These are phyloP conservation scores for Curvularia hawaiiensis DNA, from an alignment of 2,329 filamentous ascomycete species.

Conservation along the genomic window DNA sequence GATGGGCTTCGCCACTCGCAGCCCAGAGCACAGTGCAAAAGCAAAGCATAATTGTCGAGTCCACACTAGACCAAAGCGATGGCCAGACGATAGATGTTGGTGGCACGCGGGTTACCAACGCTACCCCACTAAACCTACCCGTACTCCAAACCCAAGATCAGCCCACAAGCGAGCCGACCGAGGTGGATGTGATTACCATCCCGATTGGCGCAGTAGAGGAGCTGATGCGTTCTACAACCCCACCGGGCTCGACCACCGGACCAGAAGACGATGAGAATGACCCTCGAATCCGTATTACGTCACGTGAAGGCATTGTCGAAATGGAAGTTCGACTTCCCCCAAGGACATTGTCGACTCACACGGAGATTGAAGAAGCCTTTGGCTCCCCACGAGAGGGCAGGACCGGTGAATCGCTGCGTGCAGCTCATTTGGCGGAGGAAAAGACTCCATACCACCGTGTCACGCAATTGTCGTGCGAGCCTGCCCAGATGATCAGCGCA, in stretches of 20 bases:
- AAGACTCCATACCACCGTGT: constrained; percentile 36
- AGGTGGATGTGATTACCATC: constrained; percentile 14
- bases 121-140: constrained; percentile 32
- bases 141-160: constrained; percentile 13
- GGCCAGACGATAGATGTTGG: constrained; percentile 26
- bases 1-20: constrained; percentile 29
- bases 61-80: constrained; percentile 5
- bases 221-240: constrained; percentile 27
- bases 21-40: constrained; percentile 3
- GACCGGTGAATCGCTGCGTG: constrained; percentile 11
- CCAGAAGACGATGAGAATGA: constrained; percentile 40
- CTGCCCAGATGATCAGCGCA: constrained; percentile 40
- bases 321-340: constrained; percentile 47
- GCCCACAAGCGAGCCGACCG: constrained; percentile 5
- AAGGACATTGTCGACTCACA: constrained; percentile 38
- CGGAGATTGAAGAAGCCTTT: constrained; percentile 26
- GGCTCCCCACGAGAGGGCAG: constrained; percentile 13
- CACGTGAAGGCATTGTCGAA: constrained; percentile 45
- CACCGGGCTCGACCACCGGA: constrained; percentile 30
- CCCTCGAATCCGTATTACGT: constrained; percentile 47
- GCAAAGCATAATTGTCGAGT: neutral
- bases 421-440: constrained; percentile 9
- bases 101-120: constrained; percentile 27
- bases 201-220: constrained; percentile 18
- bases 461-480: constrained; percentile 42